phyloP scores from a whole-genome alignment of 1,139 yeast genomes.

The Saccharomycopsis crataegensis region DNA sequence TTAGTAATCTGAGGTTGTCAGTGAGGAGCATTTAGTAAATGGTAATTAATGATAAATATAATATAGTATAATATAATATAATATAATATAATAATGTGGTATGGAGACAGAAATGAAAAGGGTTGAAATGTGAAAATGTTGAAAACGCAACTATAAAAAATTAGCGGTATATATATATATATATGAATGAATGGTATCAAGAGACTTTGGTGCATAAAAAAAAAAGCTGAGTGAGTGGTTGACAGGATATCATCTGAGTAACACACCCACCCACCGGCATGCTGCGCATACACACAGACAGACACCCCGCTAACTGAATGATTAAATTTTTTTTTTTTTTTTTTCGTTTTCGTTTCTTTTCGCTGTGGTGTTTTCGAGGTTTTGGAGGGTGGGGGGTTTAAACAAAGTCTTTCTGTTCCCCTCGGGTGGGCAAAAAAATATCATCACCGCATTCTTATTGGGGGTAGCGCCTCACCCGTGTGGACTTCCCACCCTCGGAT shows the following conservation, averaged over 20 bases:
- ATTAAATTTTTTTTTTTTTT: neutral
- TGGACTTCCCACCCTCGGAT: no score
- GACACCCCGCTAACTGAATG: neutral
- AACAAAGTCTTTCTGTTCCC: no score
- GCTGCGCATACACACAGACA: no score
- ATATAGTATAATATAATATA: neutral
- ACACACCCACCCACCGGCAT: neutral
- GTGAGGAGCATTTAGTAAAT: slow-evolving; percentile 25
- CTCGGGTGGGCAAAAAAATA: no score
- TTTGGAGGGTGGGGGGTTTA: no score
- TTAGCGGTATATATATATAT: neutral
- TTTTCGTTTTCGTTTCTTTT: neutral
- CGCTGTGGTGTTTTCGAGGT: no score
- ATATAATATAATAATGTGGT: neutral
- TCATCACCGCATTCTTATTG: no score
- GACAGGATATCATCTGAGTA: no score
- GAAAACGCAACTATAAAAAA: neutral
- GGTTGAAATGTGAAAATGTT: neutral
- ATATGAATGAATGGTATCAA: no score
- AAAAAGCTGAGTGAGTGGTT: neutral
- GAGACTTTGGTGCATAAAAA: neutral
- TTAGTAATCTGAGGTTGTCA: slow-evolving; percentile 39
- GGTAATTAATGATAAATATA: neutral
- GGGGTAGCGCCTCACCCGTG: no score
- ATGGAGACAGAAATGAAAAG: neutral